phyloP scores from a whole-genome alignment of 257 asterid species.

The Forsythia suspensa region DNA sequence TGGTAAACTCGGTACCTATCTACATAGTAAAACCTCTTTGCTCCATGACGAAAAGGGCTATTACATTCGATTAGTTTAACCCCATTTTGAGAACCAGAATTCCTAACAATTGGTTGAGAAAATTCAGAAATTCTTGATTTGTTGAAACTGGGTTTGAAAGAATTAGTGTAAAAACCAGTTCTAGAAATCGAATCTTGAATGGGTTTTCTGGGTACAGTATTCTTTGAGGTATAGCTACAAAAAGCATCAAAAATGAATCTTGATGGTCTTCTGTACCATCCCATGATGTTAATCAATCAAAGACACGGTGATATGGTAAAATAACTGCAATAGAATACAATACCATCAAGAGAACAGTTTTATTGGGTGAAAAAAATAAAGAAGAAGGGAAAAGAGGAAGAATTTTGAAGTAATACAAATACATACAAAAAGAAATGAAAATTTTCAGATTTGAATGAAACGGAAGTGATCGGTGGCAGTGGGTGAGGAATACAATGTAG shows the following conservation, averaged over 20 bases:
- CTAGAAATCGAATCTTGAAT: not conserved
- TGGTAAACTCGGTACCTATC: conserved; percentile 55
- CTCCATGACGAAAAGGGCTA: conserved; percentile 50
- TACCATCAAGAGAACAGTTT: not conserved
- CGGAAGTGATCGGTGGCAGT: not conserved
- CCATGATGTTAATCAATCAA: conserved; percentile 45
- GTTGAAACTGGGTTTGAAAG: conserved; percentile 16
- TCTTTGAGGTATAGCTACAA: conserved; percentile 40
- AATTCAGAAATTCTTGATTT: conserved; percentile 19
- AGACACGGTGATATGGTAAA: not conserved
- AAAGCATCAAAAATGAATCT: conserved; percentile 37
- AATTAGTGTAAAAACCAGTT: not conserved
- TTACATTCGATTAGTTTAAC: conserved; percentile 24
- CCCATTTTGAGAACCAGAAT: conserved; percentile 34
- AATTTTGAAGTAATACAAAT: not conserved
- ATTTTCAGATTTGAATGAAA: conserved; percentile 1
- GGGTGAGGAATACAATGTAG: not conserved
- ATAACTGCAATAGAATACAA: not conserved
- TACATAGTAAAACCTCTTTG: conserved; percentile 72
- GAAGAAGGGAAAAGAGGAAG: not conserved
- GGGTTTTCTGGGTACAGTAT: conserved; percentile 32
- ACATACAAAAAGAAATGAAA: not conserved
- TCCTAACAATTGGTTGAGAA: conserved; percentile 43
- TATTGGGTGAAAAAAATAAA: not conserved
- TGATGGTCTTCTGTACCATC: conserved; percentile 64